Conservation (phyloP, 768 basidiomycete genomes). For the Macrolepiota albuminosa region DNA sequence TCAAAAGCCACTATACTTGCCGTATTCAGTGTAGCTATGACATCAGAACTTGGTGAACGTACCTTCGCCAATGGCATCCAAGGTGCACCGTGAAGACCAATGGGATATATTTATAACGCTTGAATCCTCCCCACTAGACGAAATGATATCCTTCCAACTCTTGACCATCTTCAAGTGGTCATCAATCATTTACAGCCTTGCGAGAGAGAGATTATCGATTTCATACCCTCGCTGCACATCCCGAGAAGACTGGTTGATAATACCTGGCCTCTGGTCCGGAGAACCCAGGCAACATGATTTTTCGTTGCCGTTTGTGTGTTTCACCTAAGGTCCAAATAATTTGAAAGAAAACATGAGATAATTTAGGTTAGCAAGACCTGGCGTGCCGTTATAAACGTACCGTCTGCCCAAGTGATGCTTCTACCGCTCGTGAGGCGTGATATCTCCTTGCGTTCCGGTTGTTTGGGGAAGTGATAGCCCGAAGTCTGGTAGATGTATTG, state of each 20-base stretch:
- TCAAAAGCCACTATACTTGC: conserved; percentile 41
- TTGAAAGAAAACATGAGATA: neutral
- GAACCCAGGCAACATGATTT: conserved; percentile 43
- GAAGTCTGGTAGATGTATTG: conserved; percentile 40
- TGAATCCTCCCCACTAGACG: conserved; percentile 21
- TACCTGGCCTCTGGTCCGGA: conserved; percentile 38
- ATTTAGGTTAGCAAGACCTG: neutral
- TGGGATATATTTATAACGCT: conserved; percentile 28
- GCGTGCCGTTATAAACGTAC: conserved; percentile 19
- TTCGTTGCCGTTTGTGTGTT: conserved; percentile 43
- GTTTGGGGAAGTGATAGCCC: conserved; percentile 39
- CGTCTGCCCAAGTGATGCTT: conserved; percentile 36
- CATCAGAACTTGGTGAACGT: neutral
- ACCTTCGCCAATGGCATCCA: conserved; percentile 52
- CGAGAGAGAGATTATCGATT: conserved; percentile 2
- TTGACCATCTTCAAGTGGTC: conserved; percentile 25
- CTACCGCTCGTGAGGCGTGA: conserved; percentile 29
- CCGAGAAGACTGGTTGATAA: conserved; percentile 35
- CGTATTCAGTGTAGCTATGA: neutral
- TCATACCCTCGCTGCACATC: conserved; percentile 27
- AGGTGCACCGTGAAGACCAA: conserved; percentile 40
- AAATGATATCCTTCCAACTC: conserved; percentile 34
- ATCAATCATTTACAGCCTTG: conserved; percentile 6
- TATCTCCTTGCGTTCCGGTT: conserved; percentile 30
- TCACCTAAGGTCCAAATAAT: conserved; percentile 19